Evolutionary conservation across 1,139 yeast genomes (phyloP).

Genomic region (Yamadazyma triangularis): DNA sequence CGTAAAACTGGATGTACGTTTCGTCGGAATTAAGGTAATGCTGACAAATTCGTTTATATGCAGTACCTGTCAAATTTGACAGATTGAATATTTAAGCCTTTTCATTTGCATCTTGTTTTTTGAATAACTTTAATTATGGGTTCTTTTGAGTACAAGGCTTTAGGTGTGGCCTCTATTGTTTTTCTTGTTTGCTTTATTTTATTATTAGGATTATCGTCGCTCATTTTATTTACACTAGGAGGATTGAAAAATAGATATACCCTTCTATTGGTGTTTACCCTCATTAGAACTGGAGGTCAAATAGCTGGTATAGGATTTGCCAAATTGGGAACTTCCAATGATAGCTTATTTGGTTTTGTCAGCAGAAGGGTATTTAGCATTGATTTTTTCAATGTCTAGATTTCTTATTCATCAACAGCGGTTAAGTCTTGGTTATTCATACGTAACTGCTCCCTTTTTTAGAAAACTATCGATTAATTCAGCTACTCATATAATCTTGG

Average conservation of each 20-base stretch:
- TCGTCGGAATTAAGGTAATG: too few species aligned
- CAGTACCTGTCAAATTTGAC: too few species aligned
- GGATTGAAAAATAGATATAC: conserved; percentile 21
- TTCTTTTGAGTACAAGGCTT: conserved; percentile 12
- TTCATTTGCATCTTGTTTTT: too few species aligned
- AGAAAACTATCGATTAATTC: conserved; percentile 16
- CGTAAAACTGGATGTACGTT: too few species aligned
- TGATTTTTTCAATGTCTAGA: conserved; percentile 25
- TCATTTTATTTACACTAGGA: conserved; percentile 12
- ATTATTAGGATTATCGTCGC: conserved; percentile 15
- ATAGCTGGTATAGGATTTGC: conserved; percentile 33
- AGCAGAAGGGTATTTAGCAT: conserved; percentile 36
- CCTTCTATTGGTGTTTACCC: conserved; percentile 22
- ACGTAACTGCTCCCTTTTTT: too few species aligned
- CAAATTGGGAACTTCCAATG: conserved; percentile 20
- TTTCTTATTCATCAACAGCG: conserved; percentile 24
- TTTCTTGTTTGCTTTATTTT: conserved; percentile 24
- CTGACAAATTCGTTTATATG: too few species aligned
- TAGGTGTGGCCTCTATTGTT: conserved; percentile 32
- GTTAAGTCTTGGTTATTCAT: not conserved
- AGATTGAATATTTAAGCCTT: too few species aligned
- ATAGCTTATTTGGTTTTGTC: conserved; percentile 34
- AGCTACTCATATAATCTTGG: conserved; percentile 22
- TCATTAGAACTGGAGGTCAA: conserved; percentile 31
- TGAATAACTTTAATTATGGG: too few species aligned